phyloP scores from a whole-genome alignment of 2,329 filamentous ascomycete genomes.

The Penicillium brasilianum region DNA sequence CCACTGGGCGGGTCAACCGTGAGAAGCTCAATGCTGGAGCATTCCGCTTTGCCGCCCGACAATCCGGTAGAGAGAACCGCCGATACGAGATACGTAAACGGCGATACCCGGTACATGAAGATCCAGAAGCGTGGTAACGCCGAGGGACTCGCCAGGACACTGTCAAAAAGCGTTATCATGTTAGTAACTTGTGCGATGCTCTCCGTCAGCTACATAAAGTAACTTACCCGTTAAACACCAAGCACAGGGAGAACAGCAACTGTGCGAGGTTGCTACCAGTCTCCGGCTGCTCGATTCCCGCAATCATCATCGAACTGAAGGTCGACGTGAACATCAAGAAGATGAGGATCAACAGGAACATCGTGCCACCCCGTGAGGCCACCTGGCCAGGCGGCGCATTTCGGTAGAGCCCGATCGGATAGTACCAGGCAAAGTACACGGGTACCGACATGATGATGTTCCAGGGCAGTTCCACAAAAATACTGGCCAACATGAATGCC shows the following conservation, averaged over 20 bases:
- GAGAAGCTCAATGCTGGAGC: slow-evolving; percentile 43
- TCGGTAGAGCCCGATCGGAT: slow-evolving; percentile 57
- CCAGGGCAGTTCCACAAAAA: slow-evolving; percentile 83
- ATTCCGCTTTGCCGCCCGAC: slow-evolving; percentile 36
- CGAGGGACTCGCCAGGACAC: slow-evolving; percentile 65
- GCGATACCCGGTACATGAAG: slow-evolving; percentile 74
- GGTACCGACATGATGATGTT: slow-evolving; percentile 73
- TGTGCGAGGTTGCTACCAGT: slow-evolving; percentile 67
- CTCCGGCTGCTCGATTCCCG: slow-evolving; percentile 68
- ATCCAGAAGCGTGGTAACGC: slow-evolving; percentile 74
- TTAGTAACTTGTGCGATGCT: neutral
- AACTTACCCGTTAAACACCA: slow-evolving; percentile 59
- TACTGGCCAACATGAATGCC: slow-evolving; percentile 79
- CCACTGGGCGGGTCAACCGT: slow-evolving; percentile 58
- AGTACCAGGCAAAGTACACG: slow-evolving; percentile 76
- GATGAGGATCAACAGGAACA: slow-evolving; percentile 67
- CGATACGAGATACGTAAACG: slow-evolving; percentile 66
- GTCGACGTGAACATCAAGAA: slow-evolving; percentile 72
- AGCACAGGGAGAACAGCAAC: slow-evolving; percentile 60
- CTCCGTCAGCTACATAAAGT: neutral
- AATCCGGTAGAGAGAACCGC: slow-evolving; percentile 46
- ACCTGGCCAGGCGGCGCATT: slow-evolving; percentile 45
- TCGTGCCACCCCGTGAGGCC: slow-evolving; percentile 62
- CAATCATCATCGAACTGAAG: slow-evolving; percentile 74
- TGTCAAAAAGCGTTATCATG: slow-evolving; percentile 8